Evolutionary conservation across 2,329 filamentous ascomycete genomes (phyloP), one percentile per base, ranked within the genome.

Genomic region (Coniochaeta sp.): DNA sequence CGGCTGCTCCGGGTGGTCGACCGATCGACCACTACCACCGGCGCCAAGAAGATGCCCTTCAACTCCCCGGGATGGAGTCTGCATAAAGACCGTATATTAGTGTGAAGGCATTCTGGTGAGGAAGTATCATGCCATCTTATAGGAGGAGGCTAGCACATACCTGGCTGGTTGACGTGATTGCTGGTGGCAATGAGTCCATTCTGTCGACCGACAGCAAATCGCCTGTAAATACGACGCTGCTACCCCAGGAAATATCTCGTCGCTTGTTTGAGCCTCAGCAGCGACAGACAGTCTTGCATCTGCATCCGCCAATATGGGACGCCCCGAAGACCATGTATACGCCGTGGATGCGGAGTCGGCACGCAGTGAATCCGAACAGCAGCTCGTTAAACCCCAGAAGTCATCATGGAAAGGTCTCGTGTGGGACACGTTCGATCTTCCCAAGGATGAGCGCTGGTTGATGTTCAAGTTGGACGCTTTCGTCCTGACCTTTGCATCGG

Each of bases 281-380:
- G 38, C 38, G 18, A n/a, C n/a, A n/a, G n/a, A n/a, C 20, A 42
- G 20, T 42, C 12, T 42, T 26, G n/a, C n/a, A 9, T 24, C n/a
- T n/a, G 57, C 26, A 81, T 81, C 55, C 90, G 87, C 0, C 69
- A 42, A 42, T 22, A 48, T 48, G 26, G 45, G 45, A 30, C 27
- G 45, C 14, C n/a, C 45, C 3, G 45, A 48, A 32, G 26, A 9
- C 10, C 30, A 42, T 2, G 38, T 42, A 3, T 42, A 42, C 30
- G 30, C 14, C 50, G 16, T 24, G 14, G 50, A 48, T 16, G 10
- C 18, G 6, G 42, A 48, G 12, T 26, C 50, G 1, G 28, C 24
- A 26, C 28, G n/a, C 24, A 48, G 50, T 27, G 46, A 32, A 16
- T 54, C 52, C 9, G 52, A 53, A 14, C 55, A 56, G 4, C 48